Base-by-base conservation (phyloP, 1,284 basidiomycete genomes). In the Cryptococcus sp. region DNA sequence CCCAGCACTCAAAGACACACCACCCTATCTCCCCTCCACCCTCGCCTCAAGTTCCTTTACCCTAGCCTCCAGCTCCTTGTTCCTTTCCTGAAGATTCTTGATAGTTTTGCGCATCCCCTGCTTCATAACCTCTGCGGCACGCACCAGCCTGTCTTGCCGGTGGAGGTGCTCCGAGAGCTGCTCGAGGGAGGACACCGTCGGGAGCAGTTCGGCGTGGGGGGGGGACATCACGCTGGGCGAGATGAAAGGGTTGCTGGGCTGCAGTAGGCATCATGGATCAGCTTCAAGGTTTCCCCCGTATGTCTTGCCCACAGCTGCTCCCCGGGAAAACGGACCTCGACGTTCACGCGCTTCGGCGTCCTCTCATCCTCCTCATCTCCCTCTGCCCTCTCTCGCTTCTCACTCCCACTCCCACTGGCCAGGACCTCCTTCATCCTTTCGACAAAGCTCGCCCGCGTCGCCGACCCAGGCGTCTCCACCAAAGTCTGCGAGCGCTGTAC, bases 91-190 rank as follows among this genome's bases (percentile, higher is more conserved):
- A 43, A 70, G 59, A 18, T 54, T 58, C 45, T 60, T 56, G 15
- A 76, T 72, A 23, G 65, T 69, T 47, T 53, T 66, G 20, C 73
- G 61, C 59, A 76, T 68, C 15, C 67, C 65, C 38, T 67, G 56
- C 56, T 74, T 74, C 62, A 70, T 69, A 42, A 65, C 58, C 37
- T 76, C 69, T 0, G 68, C 67, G 0, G 72, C 72, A 7, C 56
- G 50, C 15, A 74, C 57, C n/a, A 72, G 58, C 7, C 73, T 52
- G 21, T 76, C 73, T 57, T 70, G 67, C 3, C 72, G 68, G 37
- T 65, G 56, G 5, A 76, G 56, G 50, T 74, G 66, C 46, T 71
- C 73, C 1, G 62, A 65, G 1, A 76, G 37, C 7, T 67, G 63
- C 36, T 63, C 62, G 11, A 76, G 56, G 5, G 58, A 53, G 0